phyloP scores from a whole-genome alignment of 345 rosid genomes.

The Reutealis trisperma region DNA sequence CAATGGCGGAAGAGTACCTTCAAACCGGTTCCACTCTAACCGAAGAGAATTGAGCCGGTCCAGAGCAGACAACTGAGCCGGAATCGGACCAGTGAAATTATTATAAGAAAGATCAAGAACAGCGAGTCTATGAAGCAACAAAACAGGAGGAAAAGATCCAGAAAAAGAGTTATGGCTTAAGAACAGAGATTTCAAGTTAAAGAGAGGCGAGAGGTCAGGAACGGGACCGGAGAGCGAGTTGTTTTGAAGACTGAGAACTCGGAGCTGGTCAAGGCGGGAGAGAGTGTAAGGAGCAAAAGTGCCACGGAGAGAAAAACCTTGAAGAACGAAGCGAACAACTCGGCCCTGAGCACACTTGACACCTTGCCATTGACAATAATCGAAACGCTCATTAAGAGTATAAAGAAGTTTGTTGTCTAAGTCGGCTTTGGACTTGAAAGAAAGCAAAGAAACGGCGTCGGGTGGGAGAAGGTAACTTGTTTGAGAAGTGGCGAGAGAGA shows the following conservation, averaged over 20 bases:
- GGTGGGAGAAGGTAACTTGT: conserved; percentile 50
- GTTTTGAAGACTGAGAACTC: conserved; percentile 68
- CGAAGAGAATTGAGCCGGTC: conserved; percentile 58
- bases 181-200: conserved; percentile 66
- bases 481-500: conserved; percentile 17
- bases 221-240: conserved; percentile 83
- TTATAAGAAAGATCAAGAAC: conserved; percentile 60
- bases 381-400: conserved; percentile 76
- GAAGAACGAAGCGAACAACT: conserved; percentile 66
- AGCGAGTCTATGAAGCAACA: conserved; percentile 58
- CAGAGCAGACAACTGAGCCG: conserved; percentile 44
- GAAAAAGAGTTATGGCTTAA: conserved; percentile 61
- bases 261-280: conserved; percentile 89
- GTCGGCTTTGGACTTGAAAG: conserved; percentile 88
- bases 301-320: conserved; percentile 64
- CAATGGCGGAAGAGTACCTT: conserved; percentile 69
- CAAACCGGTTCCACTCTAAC: conserved; percentile 66
- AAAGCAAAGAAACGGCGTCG: conserved; percentile 75
- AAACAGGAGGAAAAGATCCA: conserved; percentile 68
- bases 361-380: conserved; percentile 95
- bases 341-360: conserved; percentile 81
- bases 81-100: conserved; percentile 61
- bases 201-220: conserved; percentile 83
- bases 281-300: conserved; percentile 56
- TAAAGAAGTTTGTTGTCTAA: conserved; percentile 69